Conservation (phyloP, 2,329 filamentous ascomycete species). For the Fusarium sp. region DNA sequence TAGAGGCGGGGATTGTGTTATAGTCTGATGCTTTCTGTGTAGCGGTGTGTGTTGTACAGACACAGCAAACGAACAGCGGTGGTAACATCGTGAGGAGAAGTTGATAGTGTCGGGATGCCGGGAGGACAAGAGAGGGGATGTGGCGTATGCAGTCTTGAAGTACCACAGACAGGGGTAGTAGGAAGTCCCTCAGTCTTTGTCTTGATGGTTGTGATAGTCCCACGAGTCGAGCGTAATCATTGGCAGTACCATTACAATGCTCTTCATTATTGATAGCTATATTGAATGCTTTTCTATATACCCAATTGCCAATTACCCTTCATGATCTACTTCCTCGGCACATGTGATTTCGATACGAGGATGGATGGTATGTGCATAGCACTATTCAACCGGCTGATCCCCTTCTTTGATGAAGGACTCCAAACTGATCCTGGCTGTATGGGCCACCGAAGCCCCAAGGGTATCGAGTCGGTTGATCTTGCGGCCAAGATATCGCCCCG, state of each 20-base stretch:
- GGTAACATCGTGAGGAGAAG: slow-evolving; percentile 21
- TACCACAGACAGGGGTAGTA: neutral
- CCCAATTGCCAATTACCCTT: neutral
- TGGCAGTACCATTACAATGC: neutral
- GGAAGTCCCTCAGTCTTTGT: neutral
- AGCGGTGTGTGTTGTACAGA: slow-evolving; percentile 24
- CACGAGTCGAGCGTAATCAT: neutral
- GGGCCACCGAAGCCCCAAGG: slow-evolving; percentile 56
- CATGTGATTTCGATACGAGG: slow-evolving; percentile 15
- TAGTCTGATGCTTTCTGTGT: slow-evolving; percentile 23
- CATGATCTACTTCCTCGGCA: slow-evolving; percentile 1
- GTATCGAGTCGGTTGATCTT: slow-evolving; percentile 56
- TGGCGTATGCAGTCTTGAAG: slow-evolving; percentile 9
- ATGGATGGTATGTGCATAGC: neutral
- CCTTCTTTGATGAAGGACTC: slow-evolving; percentile 54
- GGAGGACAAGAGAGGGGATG: slow-evolving; percentile 19
- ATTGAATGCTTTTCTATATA: slow-evolving; percentile 9
- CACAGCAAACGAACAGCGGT: neutral
- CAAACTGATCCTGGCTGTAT: slow-evolving; percentile 49
- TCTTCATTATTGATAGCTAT: slow-evolving; percentile 9
- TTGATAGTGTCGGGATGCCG: slow-evolving; percentile 13
- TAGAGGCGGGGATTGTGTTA: slow-evolving; percentile 20
- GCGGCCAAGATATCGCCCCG: slow-evolving; percentile 55
- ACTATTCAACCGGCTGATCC: slow-evolving; percentile 26
- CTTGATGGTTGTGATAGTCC: neutral